Conservation (phyloP, 345 rosid genomes). For the Litchi chinensis region DNA sequence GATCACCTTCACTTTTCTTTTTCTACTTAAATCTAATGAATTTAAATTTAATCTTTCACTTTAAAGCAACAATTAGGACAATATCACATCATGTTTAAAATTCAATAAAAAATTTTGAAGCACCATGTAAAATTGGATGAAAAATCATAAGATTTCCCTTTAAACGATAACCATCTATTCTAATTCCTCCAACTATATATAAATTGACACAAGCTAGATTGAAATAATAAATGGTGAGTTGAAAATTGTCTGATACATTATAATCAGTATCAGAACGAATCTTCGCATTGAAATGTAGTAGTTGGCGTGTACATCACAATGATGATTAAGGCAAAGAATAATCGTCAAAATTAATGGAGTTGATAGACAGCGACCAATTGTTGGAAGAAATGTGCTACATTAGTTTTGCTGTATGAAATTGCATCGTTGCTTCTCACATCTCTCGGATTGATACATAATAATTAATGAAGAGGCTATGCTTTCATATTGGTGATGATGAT, state of each 20-base stretch:
- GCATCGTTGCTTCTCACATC: background rate
- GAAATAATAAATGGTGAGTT: background rate
- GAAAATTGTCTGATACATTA: background rate
- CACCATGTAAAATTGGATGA: too few species aligned
- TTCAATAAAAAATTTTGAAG: too few species aligned
- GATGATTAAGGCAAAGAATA: background rate
- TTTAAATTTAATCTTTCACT: too few species aligned
- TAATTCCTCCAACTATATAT: background rate
- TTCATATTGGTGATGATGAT: constrained; percentile 7
- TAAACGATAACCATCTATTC: background rate
- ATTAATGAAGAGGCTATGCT: background rate
- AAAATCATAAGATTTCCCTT: background rate
- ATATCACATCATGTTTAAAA: too few species aligned
- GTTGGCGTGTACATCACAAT: background rate
- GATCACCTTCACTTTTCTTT: too few species aligned
- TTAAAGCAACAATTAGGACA: too few species aligned
- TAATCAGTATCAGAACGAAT: background rate
- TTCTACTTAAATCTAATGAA: too few species aligned
- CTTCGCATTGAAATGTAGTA: background rate
- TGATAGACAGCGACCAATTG: background rate
- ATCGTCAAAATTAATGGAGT: constrained; percentile 7
- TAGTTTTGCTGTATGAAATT: background rate
- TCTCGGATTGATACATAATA: background rate
- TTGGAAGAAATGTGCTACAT: background rate
- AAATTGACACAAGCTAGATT: background rate